A percentile compares a stretch with the other conserved stretches of the same genome.
Evolutionary conservation across 2,329 filamentous ascomycete genomes (phyloP).

Genomic region (Macrophomina tecta): DNA sequence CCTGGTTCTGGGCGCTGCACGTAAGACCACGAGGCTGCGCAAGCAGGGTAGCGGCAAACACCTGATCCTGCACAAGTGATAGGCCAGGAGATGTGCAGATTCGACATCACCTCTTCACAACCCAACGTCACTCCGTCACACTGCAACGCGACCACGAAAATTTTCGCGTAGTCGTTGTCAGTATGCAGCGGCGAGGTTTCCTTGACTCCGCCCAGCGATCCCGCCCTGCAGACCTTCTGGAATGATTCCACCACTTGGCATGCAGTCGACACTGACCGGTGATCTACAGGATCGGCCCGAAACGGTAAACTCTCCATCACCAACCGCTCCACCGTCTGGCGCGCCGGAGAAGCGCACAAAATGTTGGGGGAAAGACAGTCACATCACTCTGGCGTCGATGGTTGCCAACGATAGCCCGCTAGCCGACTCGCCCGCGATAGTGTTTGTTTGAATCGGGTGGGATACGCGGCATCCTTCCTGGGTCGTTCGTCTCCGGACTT

Average conservation of each 20-base stretch:
- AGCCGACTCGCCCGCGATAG: slow-evolving; percentile 26
- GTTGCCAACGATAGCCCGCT: slow-evolving; percentile 26
- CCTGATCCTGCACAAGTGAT: slow-evolving; percentile 13
- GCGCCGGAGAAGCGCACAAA: slow-evolving; percentile 13
- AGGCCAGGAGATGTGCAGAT: not conserved
- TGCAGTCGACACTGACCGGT: slow-evolving; percentile 20
- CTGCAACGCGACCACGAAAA: not conserved
- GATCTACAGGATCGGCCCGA: slow-evolving; percentile 23
- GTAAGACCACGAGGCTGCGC: slow-evolving; percentile 15
- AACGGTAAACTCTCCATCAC: slow-evolving; percentile 22
- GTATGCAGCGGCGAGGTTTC: not conserved
- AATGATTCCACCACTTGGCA: slow-evolving; percentile 14
- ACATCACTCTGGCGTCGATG: slow-evolving; percentile 18
- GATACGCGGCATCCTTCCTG: slow-evolving; percentile 17
- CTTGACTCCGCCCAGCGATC: not conserved
- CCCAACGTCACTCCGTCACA: not conserved
- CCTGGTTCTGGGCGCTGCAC: slow-evolving; percentile 13
- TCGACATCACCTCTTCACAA: slow-evolving; percentile 11
- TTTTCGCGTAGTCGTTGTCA: not conserved
- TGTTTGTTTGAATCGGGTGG: slow-evolving; percentile 24
- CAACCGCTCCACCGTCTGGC: slow-evolving; percentile 11
- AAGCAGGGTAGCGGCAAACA: not conserved
- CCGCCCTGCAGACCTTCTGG: slow-evolving; percentile 2
- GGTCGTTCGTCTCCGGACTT: not conserved
- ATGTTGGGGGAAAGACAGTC: slow-evolving; percentile 12